Evolutionary conservation across 2,329 filamentous ascomycete species (phyloP), one percentile per base, ranked within the genome.

Genomic region (Claviceps pusilla): DNA sequence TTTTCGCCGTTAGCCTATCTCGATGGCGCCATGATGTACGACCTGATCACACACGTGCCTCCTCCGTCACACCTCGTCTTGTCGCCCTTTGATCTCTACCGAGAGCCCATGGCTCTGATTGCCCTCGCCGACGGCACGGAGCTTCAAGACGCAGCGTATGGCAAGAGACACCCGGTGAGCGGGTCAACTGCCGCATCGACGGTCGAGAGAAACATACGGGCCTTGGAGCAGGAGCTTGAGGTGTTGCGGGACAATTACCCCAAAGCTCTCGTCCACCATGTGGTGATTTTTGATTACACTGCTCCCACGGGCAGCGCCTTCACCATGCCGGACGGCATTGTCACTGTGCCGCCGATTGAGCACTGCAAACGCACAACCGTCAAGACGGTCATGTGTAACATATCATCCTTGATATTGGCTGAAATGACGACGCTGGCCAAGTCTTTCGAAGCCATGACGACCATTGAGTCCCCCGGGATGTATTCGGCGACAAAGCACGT

Each of bases 1-100:
- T 96, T 97, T 71, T 95, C 89, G 56, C 91, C 91, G 45, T 74
- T 93, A 63, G 87, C 86, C 14, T 95, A 93, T 68, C 89, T 89
- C 11, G 80, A 83, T 61, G 91, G 91, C 57, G 83, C 84, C 63
- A 85, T 97, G 57, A 78, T 96, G 62, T 96, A 93, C 76, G 86
- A 95, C 66, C 78, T 96, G 58, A 83, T 86, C 55, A 89, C 87
- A 57, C 84, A 89, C 63, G 75, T 86, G 54, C 86, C 89, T 29
- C 83, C 87, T n/a, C 77, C 83, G 37, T 88, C 87, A 37, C 88
- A 95, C 65, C 74, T 88, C 47, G 79, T 87, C 24, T 72, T 95
- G 45, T 86, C 86, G 42, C 90, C 93, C 1, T 96, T 96, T 73
- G 93, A 98, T 67, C 75, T 91, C 47, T 95, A 88, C 67, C 80